These are phyloP conservation scores for Mucuna pruriens DNA, from an alignment of 306 rosid species.

Conservation along the genomic window DNA sequence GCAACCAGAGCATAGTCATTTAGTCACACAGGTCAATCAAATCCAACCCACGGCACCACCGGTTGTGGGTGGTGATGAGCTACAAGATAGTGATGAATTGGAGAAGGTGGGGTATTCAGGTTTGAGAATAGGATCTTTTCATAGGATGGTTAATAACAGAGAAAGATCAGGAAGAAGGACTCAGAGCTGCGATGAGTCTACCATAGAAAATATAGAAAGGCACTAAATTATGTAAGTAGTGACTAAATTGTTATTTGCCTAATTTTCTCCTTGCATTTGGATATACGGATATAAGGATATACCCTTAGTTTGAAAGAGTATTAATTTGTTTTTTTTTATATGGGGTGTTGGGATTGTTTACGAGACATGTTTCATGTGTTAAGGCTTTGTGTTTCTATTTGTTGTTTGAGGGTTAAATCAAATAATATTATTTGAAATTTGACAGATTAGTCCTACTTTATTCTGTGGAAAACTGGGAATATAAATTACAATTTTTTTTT, in stretches of 20 bases:
- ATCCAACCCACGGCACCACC: slow-evolving; percentile 45
- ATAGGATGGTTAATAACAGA: slow-evolving; percentile 34
- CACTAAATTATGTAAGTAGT: slow-evolving; percentile 2
- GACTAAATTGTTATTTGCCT: neutral
- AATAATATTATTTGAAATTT: neutral
- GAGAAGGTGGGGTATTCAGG: slow-evolving; percentile 12
- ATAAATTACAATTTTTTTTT: too few relatives aligned
- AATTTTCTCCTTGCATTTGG: neutral
- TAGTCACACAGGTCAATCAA: neutral
- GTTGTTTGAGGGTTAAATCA: neutral
- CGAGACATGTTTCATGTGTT: neutral
- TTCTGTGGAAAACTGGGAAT: neutral
- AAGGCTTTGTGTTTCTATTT: neutral
- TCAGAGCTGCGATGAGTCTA: neutral
- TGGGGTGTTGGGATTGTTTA: slow-evolving; percentile 20
- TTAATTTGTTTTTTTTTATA: neutral
- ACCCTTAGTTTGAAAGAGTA: neutral
- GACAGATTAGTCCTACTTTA: neutral
- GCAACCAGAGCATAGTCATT: neutral
- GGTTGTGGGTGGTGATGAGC: slow-evolving; percentile 23
- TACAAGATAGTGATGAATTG: neutral
- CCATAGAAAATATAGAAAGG: slow-evolving; percentile 27
- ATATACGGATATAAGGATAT: too few relatives aligned
- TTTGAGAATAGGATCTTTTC: slow-evolving; percentile 42
- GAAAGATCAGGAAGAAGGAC: slow-evolving; percentile 39